These are phyloP conservation scores for Chlamydomonas sp. DNA, from an alignment of 139 green algal species.

Conservation along the genomic window DNA sequence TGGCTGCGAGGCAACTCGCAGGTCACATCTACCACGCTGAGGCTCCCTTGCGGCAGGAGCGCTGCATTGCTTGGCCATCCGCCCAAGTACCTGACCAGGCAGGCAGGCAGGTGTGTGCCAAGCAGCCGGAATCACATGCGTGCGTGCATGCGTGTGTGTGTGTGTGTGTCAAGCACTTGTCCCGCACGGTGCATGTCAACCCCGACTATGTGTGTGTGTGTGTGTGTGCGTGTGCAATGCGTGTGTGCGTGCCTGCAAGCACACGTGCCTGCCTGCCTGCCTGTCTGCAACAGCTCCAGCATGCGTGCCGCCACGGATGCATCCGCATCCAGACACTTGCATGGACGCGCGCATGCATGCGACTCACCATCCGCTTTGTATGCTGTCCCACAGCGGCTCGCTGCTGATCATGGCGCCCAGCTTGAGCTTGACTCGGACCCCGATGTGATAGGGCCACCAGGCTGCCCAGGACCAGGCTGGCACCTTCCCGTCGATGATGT, in stretches of 20 bases:
- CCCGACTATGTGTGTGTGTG: no score
- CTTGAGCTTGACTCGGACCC: slow-evolving; percentile 44
- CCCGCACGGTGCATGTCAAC: no score
- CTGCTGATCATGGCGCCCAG: slow-evolving; percentile 21
- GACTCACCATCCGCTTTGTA: slow-evolving; percentile 35
- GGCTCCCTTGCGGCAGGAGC: slow-evolving; percentile 36
- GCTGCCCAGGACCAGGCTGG: slow-evolving; percentile 13
- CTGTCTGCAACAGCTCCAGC: background rate
- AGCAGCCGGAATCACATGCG: background rate
- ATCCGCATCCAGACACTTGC: no score
- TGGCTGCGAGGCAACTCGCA: slow-evolving; percentile 56
- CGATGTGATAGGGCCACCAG: slow-evolving; percentile 52
- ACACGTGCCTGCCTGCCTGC: no score
- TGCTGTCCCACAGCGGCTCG: slow-evolving; percentile 40
- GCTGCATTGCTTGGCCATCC: slow-evolving; percentile 16
- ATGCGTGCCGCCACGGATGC: background rate
- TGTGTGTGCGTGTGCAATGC: background rate
- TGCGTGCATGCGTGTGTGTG: no score
- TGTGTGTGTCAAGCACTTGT: no score
- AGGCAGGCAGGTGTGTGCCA: background rate
- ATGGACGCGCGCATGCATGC: no score
- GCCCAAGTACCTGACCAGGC: slow-evolving; percentile 26
- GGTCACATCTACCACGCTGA: slow-evolving; percentile 55
- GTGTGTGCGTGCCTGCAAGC: no score
- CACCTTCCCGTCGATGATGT: background rate